A percentile compares a stretch with the other conserved stretches of the same genome.
These are phyloP conservation scores for Suaeda aralocaspica DNA, from an alignment of 148 eudicot species.

Conservation along the genomic window DNA sequence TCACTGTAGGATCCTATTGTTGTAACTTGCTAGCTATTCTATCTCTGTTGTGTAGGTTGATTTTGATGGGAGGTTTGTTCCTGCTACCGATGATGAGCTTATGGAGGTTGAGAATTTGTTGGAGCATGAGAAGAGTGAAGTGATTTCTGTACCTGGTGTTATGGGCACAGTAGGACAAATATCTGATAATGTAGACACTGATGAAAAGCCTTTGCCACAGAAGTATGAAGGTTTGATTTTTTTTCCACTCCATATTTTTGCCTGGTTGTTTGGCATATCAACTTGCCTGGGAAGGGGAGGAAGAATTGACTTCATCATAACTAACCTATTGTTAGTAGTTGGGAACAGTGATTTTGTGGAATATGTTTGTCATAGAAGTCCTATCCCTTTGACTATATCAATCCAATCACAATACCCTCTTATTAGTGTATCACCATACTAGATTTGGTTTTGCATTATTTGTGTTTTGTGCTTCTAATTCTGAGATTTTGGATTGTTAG, in stretches of 20 bases:
- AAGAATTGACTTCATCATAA: background rate
- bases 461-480: slow-evolving; percentile 5
- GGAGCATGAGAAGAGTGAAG: slow-evolving; percentile 45
- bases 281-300: background rate
- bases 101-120: slow-evolving; percentile 76
- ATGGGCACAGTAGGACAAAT: slow-evolving; percentile 31
- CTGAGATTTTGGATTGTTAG: slow-evolving; percentile 25
- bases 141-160: slow-evolving; percentile 30
- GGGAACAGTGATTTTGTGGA: background rate
- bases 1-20: background rate
- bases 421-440: background rate
- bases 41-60: slow-evolving; percentile 49
- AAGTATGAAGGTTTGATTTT: slow-evolving; percentile 32
- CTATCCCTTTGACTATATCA: background rate
- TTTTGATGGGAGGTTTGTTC: slow-evolving; percentile 68
- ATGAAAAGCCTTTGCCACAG: slow-evolving; percentile 23
- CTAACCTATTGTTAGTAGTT: background rate
- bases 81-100: slow-evolving; percentile 84
- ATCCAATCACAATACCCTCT: background rate
- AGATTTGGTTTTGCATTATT: background rate
- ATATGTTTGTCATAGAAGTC: background rate
- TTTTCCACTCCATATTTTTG: background rate
- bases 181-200: slow-evolving; percentile 23
- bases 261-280: background rate
- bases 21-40: background rate